Conservation (phyloP, 2,329 filamentous ascomycete species). For the Gnomoniopsis sp. region DNA sequence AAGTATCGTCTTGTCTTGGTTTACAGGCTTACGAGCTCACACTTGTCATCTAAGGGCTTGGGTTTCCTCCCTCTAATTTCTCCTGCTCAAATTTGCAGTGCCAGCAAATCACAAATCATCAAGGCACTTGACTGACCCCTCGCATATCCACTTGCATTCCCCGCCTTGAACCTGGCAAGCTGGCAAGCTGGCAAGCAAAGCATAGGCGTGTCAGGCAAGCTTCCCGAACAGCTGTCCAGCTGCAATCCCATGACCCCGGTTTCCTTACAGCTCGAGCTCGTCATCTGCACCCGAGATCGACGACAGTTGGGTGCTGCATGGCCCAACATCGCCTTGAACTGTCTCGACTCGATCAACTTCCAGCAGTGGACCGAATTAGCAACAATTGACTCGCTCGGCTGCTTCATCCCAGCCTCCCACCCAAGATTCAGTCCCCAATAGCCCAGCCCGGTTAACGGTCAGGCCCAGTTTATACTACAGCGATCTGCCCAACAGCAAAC, state of each 20-base stretch:
- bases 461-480: too few relatives aligned
- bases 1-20: conserved; percentile 3
- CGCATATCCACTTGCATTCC: background rate
- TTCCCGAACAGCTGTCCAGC: background rate
- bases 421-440: background rate
- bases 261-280: background rate
- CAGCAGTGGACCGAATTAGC: conserved; percentile 2
- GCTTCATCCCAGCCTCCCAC: background rate
- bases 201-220: background rate
- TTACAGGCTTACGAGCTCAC: background rate
- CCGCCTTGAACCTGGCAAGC: background rate
- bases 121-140: background rate
- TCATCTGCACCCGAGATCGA: background rate
- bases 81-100: background rate
- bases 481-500: background rate
- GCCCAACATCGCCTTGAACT: conserved; percentile 5
- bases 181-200: too few relatives aligned
- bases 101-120: background rate
- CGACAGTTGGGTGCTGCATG: background rate
- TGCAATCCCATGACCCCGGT: background rate
- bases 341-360: conserved; percentile 5
- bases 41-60: background rate
- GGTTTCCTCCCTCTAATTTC: background rate
- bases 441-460: background rate
- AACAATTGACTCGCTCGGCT: conserved; percentile 12